phyloP scores from a whole-genome alignment of 768 basidiomycete species.

The Hirschioporus abietinus region DNA sequence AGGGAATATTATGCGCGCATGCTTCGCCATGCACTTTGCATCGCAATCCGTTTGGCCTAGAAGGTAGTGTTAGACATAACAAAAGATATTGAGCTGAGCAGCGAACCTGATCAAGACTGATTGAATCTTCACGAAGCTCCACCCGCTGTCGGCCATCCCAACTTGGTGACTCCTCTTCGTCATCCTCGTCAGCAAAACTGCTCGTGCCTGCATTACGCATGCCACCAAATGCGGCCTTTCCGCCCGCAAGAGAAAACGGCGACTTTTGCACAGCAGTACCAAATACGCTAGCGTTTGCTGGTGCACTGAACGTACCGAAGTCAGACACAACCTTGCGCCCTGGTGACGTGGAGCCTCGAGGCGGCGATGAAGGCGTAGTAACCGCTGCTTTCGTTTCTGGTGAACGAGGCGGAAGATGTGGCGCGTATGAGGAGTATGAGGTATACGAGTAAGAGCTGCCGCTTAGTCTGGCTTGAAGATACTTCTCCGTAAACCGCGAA shows the following conservation, averaged over 20 bases:
- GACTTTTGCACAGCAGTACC: slow-evolving; percentile 78
- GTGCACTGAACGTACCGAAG: slow-evolving; percentile 81
- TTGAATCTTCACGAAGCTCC: slow-evolving; percentile 75
- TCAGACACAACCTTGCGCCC: slow-evolving; percentile 85
- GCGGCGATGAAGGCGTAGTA: slow-evolving; percentile 29
- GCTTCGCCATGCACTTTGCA: slow-evolving; percentile 88
- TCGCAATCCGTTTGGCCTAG: slow-evolving; percentile 76
- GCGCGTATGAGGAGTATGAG: slow-evolving; percentile 47
- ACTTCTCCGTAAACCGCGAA: slow-evolving; percentile 97
- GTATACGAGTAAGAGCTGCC: slow-evolving; percentile 39
- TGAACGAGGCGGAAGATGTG: slow-evolving; percentile 38
- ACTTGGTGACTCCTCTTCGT: slow-evolving; percentile 65
- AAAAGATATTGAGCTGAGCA: slow-evolving; percentile 5
- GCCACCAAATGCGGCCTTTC: slow-evolving; percentile 81
- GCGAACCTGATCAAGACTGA: slow-evolving; percentile 85
- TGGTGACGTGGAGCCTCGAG: slow-evolving; percentile 37
- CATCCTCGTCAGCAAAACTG: slow-evolving; percentile 55
- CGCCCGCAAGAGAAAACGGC: slow-evolving; percentile 72
- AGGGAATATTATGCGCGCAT: slow-evolving; percentile 37
- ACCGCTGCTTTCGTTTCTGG: slow-evolving; percentile 36
- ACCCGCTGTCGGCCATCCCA: slow-evolving; percentile 61
- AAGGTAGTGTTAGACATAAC: slow-evolving; percentile 10
- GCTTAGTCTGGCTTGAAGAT: slow-evolving; percentile 68
- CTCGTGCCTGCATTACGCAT: slow-evolving; percentile 43
- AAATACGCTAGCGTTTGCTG: slow-evolving; percentile 72